Conservation (phyloP, 345 rosid species). For the Microcos paniculata region DNA sequence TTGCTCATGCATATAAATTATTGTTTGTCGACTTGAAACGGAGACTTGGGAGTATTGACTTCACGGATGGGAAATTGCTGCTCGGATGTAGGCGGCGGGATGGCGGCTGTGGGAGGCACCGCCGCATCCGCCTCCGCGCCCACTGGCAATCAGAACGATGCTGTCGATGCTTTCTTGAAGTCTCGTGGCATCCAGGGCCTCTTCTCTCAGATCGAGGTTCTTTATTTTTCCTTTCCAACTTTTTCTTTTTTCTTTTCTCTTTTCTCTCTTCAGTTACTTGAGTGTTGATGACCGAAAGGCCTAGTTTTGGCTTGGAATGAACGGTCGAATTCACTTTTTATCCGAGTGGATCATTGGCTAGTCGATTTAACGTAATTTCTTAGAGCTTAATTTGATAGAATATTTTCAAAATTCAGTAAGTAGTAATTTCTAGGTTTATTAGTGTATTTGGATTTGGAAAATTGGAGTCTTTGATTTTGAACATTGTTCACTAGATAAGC, state of each 20-base stretch:
- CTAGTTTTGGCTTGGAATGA: background rate
- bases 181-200: slow-evolving; percentile 68
- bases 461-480: slow-evolving; percentile 2
- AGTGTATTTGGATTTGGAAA: background rate
- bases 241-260: background rate
- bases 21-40: background rate
- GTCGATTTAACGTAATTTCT: background rate
- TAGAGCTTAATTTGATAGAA: background rate
- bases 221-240: background rate
- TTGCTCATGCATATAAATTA: background rate
- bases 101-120: slow-evolving; percentile 57
- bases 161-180: slow-evolving; percentile 60
- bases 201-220: slow-evolving; percentile 88
- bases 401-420: background rate
- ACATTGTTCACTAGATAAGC: background rate
- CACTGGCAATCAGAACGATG: slow-evolving; percentile 53
- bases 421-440: background rate
- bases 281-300: background rate
- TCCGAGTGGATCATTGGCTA: background rate
- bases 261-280: background rate
- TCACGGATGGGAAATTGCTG: slow-evolving; percentile 81
- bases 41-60: background rate
- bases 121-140: slow-evolving; percentile 35
- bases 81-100: slow-evolving; percentile 71
- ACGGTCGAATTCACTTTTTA: background rate